Evolutionary conservation across 2,329 filamentous ascomycete genomes (phyloP).

Genomic region (Arthrobotrys entomopaga): DNA sequence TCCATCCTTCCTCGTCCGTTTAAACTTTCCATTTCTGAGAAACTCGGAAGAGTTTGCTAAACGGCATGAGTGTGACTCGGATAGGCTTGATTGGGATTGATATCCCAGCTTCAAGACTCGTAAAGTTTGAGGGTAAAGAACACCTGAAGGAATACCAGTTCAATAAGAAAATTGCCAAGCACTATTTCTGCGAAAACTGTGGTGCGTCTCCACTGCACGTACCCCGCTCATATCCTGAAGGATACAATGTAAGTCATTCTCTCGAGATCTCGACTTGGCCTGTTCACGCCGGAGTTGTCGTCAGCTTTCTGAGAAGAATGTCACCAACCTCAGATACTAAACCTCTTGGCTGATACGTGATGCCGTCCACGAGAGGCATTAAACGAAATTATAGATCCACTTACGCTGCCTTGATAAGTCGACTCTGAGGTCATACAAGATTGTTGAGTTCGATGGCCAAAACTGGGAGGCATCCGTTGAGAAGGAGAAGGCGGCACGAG

Average conservation of each 20-base stretch:
- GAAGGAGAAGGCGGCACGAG: conserved; percentile 51
- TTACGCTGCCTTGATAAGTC: conserved; percentile 50
- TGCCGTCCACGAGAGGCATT: conserved; percentile 27
- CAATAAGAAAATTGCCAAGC: conserved; percentile 52
- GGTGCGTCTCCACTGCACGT: conserved; percentile 47
- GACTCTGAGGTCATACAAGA: conserved; percentile 46
- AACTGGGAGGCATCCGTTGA: conserved; percentile 39
- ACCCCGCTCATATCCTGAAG: conserved; percentile 47
- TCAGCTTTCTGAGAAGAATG: conserved; percentile 29
- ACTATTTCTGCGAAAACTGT: conserved; percentile 34
- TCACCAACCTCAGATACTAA: conserved; percentile 16
- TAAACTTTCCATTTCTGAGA: conserved; percentile 26
- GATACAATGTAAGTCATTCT: conserved; percentile 46
- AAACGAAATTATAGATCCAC: conserved; percentile 39
- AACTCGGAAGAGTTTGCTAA: conserved; percentile 11
- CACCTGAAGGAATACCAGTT: conserved; percentile 49
- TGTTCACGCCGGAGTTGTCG: conserved; percentile 30
- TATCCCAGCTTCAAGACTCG: conserved; percentile 52
- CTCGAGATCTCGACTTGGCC: not conserved
- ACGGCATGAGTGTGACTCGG: conserved; percentile 14
- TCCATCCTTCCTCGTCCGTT: conserved; percentile 10
- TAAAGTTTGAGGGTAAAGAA: conserved; percentile 54
- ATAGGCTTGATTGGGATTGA: conserved; percentile 54
- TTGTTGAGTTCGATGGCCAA: conserved; percentile 43
- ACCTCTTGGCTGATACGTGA: conserved; percentile 45